These are phyloP conservation scores for Saccharomycopsis fibuligera DNA, from an alignment of 805 yeast genomes.

Conservation along the genomic window DNA sequence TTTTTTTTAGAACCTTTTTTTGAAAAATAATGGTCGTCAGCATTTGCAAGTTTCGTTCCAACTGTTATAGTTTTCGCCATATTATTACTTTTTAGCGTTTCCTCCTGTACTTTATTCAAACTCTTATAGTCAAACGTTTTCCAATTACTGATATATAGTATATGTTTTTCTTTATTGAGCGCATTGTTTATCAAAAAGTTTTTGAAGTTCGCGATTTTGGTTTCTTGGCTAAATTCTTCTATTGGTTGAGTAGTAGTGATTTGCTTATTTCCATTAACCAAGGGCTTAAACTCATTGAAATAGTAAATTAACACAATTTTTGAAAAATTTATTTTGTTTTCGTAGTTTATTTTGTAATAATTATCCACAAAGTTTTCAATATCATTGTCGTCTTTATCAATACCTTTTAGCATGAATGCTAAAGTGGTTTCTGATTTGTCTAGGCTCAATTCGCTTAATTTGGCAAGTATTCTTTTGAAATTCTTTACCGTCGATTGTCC, in stretches of 20 bases:
- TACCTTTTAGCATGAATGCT: conserved; percentile 3
- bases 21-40: neutral
- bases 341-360: conserved; percentile 6
- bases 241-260: too few species aligned
- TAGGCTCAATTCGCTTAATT: conserved; percentile 1
- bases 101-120: neutral
- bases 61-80: neutral
- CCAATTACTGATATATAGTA: neutral
- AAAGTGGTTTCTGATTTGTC: conserved; percentile 2
- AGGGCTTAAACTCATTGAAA: neutral
- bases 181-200: conserved; percentile 12
- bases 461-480: conserved; percentile 9
- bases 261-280: too few species aligned
- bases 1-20: neutral
- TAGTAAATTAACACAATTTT: conserved; percentile 1
- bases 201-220: neutral
- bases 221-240: neutral
- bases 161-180: neutral
- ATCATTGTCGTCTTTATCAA: neutral
- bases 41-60: neutral
- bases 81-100: too few species aligned
- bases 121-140: neutral
- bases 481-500: neutral
- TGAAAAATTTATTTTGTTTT: neutral
- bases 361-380: conserved; percentile 16